Evolutionary conservation across 805 yeast genomes (phyloP).

Genomic region (Kuraishia ogatae): DNA sequence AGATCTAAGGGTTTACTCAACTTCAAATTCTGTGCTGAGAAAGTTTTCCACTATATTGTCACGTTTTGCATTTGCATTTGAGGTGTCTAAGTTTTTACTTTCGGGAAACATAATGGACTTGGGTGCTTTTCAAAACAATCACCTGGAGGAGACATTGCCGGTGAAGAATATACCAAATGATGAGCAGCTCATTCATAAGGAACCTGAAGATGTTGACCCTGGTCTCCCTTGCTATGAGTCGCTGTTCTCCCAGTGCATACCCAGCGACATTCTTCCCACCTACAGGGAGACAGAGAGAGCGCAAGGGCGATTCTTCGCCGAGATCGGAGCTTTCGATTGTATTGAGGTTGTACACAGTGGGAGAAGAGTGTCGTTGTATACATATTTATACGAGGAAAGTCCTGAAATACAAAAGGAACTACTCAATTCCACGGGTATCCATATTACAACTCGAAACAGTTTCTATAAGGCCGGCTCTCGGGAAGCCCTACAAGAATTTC

Average conservation of each 20-base stretch:
- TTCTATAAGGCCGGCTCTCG: neutral
- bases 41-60: neutral
- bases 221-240: neutral
- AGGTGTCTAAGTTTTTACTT: neutral
- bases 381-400: neutral
- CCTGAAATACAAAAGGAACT: neutral
- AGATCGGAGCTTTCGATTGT: neutral
- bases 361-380: neutral
- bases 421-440: neutral
- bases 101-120: neutral
- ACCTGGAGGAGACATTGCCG: neutral
- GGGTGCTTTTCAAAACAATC: neutral
- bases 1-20: neutral
- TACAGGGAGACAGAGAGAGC: neutral
- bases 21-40: neutral
- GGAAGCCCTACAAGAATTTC: neutral
- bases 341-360: neutral
- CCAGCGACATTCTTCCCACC: neutral
- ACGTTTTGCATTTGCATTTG: neutral
- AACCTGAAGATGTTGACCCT: neutral
- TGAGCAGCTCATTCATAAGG: neutral
- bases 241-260: neutral
- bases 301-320: neutral
- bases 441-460: neutral
- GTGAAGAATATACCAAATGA: neutral